Evolutionary conservation across 2,329 filamentous ascomycete species (phyloP).

Genomic region (Trichoderma brevicompactum): DNA sequence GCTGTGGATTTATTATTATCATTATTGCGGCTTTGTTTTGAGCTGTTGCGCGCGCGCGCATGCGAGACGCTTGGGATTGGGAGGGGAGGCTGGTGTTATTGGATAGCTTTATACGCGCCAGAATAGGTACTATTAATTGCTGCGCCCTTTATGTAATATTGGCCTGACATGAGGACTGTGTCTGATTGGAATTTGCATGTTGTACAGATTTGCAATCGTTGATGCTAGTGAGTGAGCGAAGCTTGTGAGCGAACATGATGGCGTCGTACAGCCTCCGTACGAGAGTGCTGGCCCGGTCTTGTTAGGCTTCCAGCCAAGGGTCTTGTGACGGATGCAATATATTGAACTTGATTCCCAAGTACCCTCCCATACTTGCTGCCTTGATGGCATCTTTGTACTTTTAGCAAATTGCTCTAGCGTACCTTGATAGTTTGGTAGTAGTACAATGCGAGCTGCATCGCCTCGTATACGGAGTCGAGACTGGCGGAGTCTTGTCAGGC

Average conservation of each 20-base stretch:
- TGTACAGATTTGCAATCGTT: not conserved
- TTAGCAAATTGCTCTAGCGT: no score
- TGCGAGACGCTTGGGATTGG: slow-evolving; percentile 12
- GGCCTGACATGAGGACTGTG: not conserved
- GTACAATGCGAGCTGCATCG: no score
- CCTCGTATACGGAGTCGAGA: not conserved
- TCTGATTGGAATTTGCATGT: not conserved
- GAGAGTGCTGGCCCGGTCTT: no score
- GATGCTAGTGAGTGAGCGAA: not conserved
- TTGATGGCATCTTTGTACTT: no score
- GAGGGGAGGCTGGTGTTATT: slow-evolving; percentile 14
- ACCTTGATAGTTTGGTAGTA: no score
- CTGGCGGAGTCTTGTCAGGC: slow-evolving; percentile 1
- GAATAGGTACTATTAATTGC: slow-evolving; percentile 24
- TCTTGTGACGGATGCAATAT: no score
- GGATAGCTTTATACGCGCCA: slow-evolving; percentile 20
- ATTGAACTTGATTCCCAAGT: no score
- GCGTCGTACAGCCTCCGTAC: no score
- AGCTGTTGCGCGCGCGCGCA: not conserved
- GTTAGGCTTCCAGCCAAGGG: no score
- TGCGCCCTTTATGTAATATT: slow-evolving; percentile 7
- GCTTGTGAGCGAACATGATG: no score
- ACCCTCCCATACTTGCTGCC: no score
- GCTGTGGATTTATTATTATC: not conserved
- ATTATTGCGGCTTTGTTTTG: slow-evolving; percentile 17